These are phyloP conservation scores for Fusarium dimerum DNA, from an alignment of 2,329 filamentous ascomycete genomes.

Conservation along the genomic window DNA sequence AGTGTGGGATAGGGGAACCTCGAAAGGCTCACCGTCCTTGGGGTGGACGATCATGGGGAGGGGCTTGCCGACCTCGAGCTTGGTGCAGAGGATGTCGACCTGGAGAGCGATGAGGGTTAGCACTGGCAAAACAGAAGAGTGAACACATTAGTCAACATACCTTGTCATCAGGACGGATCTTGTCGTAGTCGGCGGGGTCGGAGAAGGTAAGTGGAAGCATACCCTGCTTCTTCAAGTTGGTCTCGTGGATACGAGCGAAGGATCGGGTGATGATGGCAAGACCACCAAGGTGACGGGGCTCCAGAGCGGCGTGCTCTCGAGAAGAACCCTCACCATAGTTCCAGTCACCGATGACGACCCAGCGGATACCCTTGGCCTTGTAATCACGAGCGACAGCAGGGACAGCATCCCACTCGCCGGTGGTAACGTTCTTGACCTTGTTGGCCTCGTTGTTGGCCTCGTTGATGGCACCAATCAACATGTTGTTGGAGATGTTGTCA, in stretches of 20 bases:
- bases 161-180: conserved; percentile 89
- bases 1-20: conserved; percentile 86
- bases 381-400: conserved; percentile 95
- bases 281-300: conserved; percentile 95
- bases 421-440: conserved; percentile 92
- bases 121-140: not conserved
- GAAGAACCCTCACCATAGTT: conserved; percentile 99
- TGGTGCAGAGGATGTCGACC: conserved; percentile 83
- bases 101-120: conserved; percentile 32
- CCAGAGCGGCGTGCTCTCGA: conserved; percentile 96
- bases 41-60: conserved; percentile 91
- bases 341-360: conserved; percentile 99
- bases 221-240: conserved; percentile 99
- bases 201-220: conserved; percentile 98
- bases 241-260: conserved; percentile 99
- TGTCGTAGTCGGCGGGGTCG: conserved; percentile 96
- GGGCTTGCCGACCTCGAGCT: conserved; percentile 90
- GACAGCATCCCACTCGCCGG: conserved; percentile 81
- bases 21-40: conserved; percentile 78
- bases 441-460: conserved; percentile 95
- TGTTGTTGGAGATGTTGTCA: conserved; percentile 99
- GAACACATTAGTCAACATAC: conserved; percentile 39
- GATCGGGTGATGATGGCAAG: conserved; percentile 93
- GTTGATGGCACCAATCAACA: conserved; percentile 97
- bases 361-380: conserved; percentile 94